phyloP scores from a whole-genome alignment of 306 rosid species.

The Sophora flavescens region DNA sequence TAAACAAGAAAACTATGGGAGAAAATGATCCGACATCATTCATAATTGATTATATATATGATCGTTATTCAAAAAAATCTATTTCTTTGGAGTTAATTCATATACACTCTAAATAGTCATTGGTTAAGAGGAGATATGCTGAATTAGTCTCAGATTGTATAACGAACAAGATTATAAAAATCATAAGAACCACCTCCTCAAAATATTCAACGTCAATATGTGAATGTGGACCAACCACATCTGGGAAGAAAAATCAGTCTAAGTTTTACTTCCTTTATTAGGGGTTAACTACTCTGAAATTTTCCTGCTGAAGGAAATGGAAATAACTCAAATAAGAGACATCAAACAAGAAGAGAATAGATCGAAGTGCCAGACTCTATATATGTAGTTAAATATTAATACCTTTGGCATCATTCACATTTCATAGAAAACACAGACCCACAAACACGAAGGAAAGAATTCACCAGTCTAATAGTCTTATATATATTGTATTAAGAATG shows the following conservation, averaged over 20 bases:
- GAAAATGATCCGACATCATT: too few species aligned
- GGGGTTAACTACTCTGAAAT: not conserved
- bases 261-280: not conserved
- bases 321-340: not conserved
- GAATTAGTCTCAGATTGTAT: not conserved
- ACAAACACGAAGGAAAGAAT: not conserved
- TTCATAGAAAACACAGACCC: not conserved
- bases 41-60: too few species aligned
- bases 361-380: not conserved
- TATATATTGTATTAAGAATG: constrained; percentile 40
- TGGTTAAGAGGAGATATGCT: not conserved
- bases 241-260: not conserved
- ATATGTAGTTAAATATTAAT: not conserved
- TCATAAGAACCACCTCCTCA: not conserved
- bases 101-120: too few species aligned
- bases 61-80: too few species aligned
- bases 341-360: not conserved
- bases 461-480: constrained; percentile 31
- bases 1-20: too few species aligned
- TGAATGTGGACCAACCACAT: constrained; percentile 13
- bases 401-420: constrained; percentile 4
- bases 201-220: constrained; percentile 44
- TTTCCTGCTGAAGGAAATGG: not conserved
- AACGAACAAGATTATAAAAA: not conserved
- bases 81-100: too few species aligned